Percentiles rank a stretch among this genome's conserved stretches.
phyloP scores from a whole-genome alignment of 805 yeast species.

The Candida montana region DNA sequence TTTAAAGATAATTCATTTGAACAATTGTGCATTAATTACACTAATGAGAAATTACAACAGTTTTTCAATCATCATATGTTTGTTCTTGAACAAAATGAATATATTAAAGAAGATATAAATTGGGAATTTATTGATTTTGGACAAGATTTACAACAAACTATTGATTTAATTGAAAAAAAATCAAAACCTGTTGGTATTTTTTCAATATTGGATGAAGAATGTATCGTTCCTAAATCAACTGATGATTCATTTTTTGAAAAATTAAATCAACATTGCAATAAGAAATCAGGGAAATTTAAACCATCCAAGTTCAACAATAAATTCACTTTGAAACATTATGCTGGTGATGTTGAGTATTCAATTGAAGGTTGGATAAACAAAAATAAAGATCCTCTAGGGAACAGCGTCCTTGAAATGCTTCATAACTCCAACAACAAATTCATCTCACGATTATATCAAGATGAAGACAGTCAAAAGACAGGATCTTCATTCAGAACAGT shows the following conservation, averaged over 20 bases:
- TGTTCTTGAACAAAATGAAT: slow-evolving; percentile 95
- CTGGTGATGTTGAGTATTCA: slow-evolving; percentile 92
- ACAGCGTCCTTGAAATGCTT: slow-evolving; percentile 58
- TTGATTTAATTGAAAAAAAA: slow-evolving; percentile 83
- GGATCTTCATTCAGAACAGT: slow-evolving; percentile 62
- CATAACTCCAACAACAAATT: slow-evolving; percentile 52
- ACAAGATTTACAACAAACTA: slow-evolving; percentile 88
- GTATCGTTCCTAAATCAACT: slow-evolving; percentile 86
- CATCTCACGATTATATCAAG: slow-evolving; percentile 48
- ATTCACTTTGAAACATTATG: slow-evolving; percentile 85
- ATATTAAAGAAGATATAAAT: slow-evolving; percentile 85
- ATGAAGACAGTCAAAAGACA: slow-evolving; percentile 28
- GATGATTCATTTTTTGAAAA: slow-evolving; percentile 82
- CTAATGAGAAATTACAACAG: slow-evolving; percentile 95
- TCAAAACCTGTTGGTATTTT: slow-evolving; percentile 71
- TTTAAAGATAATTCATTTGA: slow-evolving; percentile 92
- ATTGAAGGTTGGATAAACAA: slow-evolving; percentile 92
- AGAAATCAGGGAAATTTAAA: slow-evolving; percentile 50
- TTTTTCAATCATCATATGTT: slow-evolving; percentile 98
- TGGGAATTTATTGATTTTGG: slow-evolving; percentile 98
- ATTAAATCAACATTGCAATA: slow-evolving; percentile 59
- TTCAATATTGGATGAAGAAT: slow-evolving; percentile 88
- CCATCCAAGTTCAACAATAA: slow-evolving; percentile 74
- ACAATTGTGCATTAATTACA: slow-evolving; percentile 94
- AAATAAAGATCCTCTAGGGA: slow-evolving; percentile 89